Evolutionary conservation across 371 early-diverging fungal species (phyloP).

Genomic region (Haplosporangium sp.): DNA sequence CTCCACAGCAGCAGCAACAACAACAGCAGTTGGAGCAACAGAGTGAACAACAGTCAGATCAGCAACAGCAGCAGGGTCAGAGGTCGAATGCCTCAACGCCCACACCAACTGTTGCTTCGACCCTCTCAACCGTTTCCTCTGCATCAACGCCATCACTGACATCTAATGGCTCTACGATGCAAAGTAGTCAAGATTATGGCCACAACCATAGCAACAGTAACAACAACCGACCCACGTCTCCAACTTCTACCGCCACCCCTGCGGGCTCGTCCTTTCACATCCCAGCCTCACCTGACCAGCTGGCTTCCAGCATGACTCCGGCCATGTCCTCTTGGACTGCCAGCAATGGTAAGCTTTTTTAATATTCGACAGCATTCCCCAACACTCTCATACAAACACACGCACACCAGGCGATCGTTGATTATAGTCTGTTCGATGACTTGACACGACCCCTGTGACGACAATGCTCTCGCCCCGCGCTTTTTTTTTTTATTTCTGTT

Average conservation of each 20-base stretch:
- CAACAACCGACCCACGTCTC: constrained; percentile 13
- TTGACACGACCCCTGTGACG: too few species aligned
- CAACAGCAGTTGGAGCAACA: background rate
- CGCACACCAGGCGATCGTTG: background rate
- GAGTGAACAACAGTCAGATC: constrained; percentile 12
- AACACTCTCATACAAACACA: background rate
- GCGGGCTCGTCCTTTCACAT: constrained; percentile 33
- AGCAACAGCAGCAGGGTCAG: constrained; percentile 14
- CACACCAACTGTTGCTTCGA: constrained; percentile 35
- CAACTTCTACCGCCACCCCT: constrained; percentile 18
- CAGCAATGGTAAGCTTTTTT: constrained; percentile 23
- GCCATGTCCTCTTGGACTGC: constrained; percentile 44
- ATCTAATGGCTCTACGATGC: constrained; percentile 19
- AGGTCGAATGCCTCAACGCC: constrained; percentile 41
- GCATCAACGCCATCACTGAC: constrained; percentile 44
- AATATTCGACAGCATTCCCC: background rate
- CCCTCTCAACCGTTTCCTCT: constrained; percentile 34
- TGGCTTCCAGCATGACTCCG: constrained; percentile 22
- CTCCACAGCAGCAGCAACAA: constrained; percentile 3
- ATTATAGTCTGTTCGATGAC: too few species aligned
- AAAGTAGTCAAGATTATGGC: constrained; percentile 16
- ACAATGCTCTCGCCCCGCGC: too few species aligned
- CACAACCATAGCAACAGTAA: constrained; percentile 7
- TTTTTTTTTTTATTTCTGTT: background rate
- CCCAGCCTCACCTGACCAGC: constrained; percentile 46